These are phyloP conservation scores for Sphaerulina musiva DNA, from an alignment of 2,329 filamentous ascomycete genomes.

Conservation along the genomic window DNA sequence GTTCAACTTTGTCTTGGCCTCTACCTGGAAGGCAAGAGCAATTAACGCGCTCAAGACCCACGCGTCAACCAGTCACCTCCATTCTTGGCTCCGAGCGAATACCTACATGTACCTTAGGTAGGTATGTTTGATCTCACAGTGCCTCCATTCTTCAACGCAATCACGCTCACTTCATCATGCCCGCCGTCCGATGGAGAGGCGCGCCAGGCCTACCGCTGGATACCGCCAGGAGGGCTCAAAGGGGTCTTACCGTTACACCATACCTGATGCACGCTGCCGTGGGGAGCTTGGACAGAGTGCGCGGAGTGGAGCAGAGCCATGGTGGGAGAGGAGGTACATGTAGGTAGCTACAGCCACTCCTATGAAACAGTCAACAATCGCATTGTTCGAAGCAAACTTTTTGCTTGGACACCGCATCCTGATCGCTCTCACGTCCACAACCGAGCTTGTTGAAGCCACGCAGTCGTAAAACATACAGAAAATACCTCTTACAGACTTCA, in stretches of 20 bases:
- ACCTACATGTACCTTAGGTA: neutral
- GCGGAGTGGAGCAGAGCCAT: neutral
- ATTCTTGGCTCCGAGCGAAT: neutral
- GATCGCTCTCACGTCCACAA: neutral
- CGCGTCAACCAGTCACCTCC: neutral
- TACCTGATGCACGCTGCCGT: neutral
- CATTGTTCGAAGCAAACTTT: neutral
- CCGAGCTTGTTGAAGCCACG: neutral
- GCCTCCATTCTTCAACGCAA: neutral
- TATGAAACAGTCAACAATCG: neutral
- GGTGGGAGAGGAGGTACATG: neutral
- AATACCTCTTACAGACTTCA: neutral
- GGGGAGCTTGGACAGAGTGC: neutral
- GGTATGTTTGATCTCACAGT: no score
- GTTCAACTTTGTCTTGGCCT: constrained; percentile 1
- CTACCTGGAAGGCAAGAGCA: neutral
- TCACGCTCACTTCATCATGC: neutral
- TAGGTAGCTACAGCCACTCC: neutral
- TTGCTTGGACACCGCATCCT: neutral
- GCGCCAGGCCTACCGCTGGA: neutral
- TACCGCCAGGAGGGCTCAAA: neutral
- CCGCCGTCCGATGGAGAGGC: neutral
- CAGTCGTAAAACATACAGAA: neutral
- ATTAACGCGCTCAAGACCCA: neutral
- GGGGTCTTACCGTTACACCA: neutral